phyloP scores from a whole-genome alignment of 2,329 filamentous ascomycete species.

The Xylariaceae sp. region DNA sequence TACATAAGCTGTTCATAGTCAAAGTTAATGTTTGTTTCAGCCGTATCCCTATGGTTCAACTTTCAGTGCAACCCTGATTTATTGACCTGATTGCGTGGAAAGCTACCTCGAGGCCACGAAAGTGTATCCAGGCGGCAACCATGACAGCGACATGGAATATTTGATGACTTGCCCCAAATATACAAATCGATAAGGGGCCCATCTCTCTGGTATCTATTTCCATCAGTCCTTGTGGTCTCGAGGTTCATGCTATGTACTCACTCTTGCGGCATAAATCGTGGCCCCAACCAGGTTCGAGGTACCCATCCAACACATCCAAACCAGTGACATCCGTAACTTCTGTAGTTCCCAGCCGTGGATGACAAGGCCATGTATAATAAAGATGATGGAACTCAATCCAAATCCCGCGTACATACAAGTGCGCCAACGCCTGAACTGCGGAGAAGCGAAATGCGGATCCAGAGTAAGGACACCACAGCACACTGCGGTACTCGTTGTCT shows the following conservation, averaged over 20 bases:
- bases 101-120: constrained; percentile 18
- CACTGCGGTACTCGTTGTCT: background rate
- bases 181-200: constrained; percentile 17
- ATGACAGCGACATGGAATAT: constrained; percentile 29
- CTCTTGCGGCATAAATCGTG: background rate
- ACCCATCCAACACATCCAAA: background rate
- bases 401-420: constrained; percentile 14
- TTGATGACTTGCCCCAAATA: constrained; percentile 27
- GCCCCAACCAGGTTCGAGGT: background rate
- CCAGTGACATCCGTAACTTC: background rate
- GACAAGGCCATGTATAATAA: constrained; percentile 11
- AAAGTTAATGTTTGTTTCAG: no score
- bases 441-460: constrained; percentile 11
- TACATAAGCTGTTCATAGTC: no score
- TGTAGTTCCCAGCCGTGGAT: background rate
- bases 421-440: constrained; percentile 12
- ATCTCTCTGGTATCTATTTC: constrained; percentile 25
- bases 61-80: no score
- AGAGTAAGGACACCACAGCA: constrained; percentile 6
- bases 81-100: background rate
- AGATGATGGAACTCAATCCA: constrained; percentile 14
- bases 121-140: constrained; percentile 22
- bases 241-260: background rate
- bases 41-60: no score
- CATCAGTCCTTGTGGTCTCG: background rate